Conservation (phyloP, 2,329 filamentous ascomycete genomes). For the Cytospora leucostoma region DNA sequence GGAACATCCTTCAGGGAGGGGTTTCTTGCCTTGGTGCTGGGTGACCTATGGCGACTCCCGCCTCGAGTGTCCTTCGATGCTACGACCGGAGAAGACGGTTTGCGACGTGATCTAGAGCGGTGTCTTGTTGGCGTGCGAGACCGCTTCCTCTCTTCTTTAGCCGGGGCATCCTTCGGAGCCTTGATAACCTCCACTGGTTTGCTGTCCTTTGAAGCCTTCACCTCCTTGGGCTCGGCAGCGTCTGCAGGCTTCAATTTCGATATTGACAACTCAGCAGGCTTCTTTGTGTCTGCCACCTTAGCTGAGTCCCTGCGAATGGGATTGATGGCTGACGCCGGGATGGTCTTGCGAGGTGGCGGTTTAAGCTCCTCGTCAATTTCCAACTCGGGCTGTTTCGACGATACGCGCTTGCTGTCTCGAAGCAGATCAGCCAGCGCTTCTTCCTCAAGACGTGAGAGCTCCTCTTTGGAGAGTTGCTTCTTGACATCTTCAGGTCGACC, state of each 20-base stretch:
- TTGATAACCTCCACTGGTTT: slow-evolving; percentile 31
- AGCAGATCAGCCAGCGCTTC: slow-evolving; percentile 60
- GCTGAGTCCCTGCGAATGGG: slow-evolving; percentile 53
- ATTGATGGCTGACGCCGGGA: slow-evolving; percentile 60
- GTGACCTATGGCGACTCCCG: slow-evolving; percentile 25
- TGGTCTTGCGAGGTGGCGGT: slow-evolving; percentile 54
- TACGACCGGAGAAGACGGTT: slow-evolving; percentile 33
- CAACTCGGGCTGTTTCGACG: slow-evolving; percentile 53
- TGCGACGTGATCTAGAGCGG: slow-evolving; percentile 21
- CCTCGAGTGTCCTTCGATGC: slow-evolving; percentile 35
- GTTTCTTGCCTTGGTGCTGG: slow-evolving; percentile 19
- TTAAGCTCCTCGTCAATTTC: slow-evolving; percentile 59
- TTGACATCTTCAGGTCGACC: slow-evolving; percentile 49
- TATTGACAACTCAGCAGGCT: slow-evolving; percentile 35
- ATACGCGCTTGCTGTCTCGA: slow-evolving; percentile 57
- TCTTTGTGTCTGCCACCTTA: slow-evolving; percentile 46
- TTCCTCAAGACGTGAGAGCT: slow-evolving; percentile 58
- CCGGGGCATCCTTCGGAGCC: slow-evolving; percentile 30
- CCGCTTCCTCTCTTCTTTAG: slow-evolving; percentile 27
- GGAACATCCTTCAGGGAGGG: slow-evolving; percentile 15
- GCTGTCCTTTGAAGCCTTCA: slow-evolving; percentile 31
- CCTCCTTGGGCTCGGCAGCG: slow-evolving; percentile 34
- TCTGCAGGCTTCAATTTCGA: slow-evolving; percentile 28
- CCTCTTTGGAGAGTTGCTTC: slow-evolving; percentile 59
- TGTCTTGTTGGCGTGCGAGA: slow-evolving; percentile 17